Conservation (phyloP, 305 asterid genomes). For the Stenogyne calaminthoides region DNA sequence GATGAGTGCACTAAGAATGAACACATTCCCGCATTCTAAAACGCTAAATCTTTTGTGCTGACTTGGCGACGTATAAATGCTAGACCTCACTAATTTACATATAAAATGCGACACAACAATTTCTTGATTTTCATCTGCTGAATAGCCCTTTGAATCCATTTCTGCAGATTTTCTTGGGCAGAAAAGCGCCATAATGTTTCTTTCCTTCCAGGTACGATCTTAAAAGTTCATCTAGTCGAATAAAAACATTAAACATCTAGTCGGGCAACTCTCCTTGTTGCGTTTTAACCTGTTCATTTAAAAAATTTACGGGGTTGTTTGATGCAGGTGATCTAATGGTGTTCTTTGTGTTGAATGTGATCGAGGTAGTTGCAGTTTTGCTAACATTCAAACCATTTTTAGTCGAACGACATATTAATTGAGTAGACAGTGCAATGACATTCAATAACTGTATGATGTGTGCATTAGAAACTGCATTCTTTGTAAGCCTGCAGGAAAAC, state of each 20-base stretch:
- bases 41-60: not conserved
- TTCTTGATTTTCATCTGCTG: constrained; percentile 1
- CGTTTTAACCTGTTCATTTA: not conserved
- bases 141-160: constrained; percentile 13
- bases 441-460: not conserved
- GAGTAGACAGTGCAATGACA: not conserved
- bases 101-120: too few relatives aligned
- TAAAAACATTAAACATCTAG: not conserved
- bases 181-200: constrained; percentile 55
- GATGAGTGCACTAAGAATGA: not conserved
- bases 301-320: not conserved
- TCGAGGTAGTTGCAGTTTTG: constrained; percentile 56
- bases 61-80: not conserved
- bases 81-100: not conserved
- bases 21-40: too few relatives aligned
- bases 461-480: constrained; percentile 6
- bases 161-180: constrained; percentile 70
- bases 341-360: constrained; percentile 61
- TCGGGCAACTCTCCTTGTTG: not conserved
- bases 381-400: constrained; percentile 70
- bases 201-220: constrained; percentile 66
- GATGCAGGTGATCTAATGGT: constrained; percentile 72
- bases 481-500: not conserved
- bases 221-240: not conserved
- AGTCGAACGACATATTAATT: constrained; percentile 35